Evolutionary conservation across 495 filamentous ascomycete genomes (phyloP).

Genomic region (Pyronema omphalodes): DNA sequence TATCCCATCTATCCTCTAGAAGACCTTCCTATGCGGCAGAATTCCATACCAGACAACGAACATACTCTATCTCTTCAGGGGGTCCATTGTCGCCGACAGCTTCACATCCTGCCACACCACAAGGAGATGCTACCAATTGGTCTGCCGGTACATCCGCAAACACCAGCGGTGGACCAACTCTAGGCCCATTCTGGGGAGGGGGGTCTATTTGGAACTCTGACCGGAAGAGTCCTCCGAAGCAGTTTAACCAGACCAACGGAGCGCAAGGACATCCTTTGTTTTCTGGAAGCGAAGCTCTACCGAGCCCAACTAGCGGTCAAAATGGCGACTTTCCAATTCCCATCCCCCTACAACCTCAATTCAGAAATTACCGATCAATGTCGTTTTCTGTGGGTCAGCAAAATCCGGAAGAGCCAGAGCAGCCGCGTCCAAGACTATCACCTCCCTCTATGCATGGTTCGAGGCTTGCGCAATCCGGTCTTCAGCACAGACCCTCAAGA

Average conservation of each 20-base stretch:
- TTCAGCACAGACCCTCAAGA: slow-evolving; percentile 67
- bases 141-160: slow-evolving; percentile 28
- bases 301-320: slow-evolving; percentile 36
- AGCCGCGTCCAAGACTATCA: slow-evolving; percentile 30
- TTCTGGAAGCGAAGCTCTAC: slow-evolving; percentile 30
- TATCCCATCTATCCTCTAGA: slow-evolving; percentile 31
- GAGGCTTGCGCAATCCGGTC: slow-evolving; percentile 40
- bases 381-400: slow-evolving; percentile 92
- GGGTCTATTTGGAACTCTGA: slow-evolving; percentile 24
- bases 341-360: slow-evolving; percentile 78
- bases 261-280: slow-evolving; percentile 25
- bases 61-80: slow-evolving; percentile 35
- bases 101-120: slow-evolving; percentile 57
- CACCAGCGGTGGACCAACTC: slow-evolving; percentile 8
- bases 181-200: slow-evolving; percentile 19
- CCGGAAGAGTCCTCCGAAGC: slow-evolving; percentile 23
- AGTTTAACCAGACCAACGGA: slow-evolving; percentile 17
- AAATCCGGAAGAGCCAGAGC: slow-evolving; percentile 42
- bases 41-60: slow-evolving; percentile 42
- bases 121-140: slow-evolving; percentile 55
- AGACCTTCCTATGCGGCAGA: slow-evolving; percentile 40
- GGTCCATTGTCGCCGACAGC: slow-evolving; percentile 53
- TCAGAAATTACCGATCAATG: slow-evolving; percentile 83
- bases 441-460: slow-evolving; percentile 32
- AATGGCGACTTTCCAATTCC: slow-evolving; percentile 64